Base-by-base conservation (phyloP, 805 yeast genomes). In the Candida chilensis region DNA sequence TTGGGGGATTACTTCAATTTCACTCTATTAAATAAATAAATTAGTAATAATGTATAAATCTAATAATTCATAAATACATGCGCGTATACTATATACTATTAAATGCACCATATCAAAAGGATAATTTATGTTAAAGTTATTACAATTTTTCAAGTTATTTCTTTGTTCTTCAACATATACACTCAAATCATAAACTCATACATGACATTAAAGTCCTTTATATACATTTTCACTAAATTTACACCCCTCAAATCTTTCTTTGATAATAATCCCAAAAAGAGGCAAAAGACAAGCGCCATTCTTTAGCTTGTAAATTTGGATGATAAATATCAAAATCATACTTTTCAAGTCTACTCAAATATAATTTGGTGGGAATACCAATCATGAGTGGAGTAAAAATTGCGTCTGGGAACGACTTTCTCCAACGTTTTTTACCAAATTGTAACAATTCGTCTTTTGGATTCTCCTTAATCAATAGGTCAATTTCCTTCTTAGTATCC, bases 271-370 rank as follows among this genome's bases (percentile, higher is more conserved):
- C 54, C 36, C 57, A 51, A 53, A 71, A 79, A 5, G 77, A 57
- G 13, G 66, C 59, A 71, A 74, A 78, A 7, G 85, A 78, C 29
- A 79, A 52, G 35, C 73, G 58, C 86, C 86, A 80, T 39, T 77
- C 84, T 35, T 65, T 61, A 32, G 55, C 58, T 18, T 54, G 54
- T 27, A 75, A 48, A 26, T 54, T 59, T 11, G 60, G 58, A 40
- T 50, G 48, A 28, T 69, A 53, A 4, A 82, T 38, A 46, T 84
- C 83, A 45, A 84, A 84, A 47, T 81, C 82, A 36, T 53, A 42
- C 37, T 63, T 66, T 45, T 85, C 80, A 30, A 84, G 59, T 34
- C 62, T 62, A 34, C 67, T 67, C 38, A 84, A 58, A 43, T 74
- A 85, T 24, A 80, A 62, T 12, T 68, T 51, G 0, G 81, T 65